phyloP scores from a whole-genome alignment of 2,329 filamentous ascomycete species.

The Colletotrichum sansevieriae region DNA sequence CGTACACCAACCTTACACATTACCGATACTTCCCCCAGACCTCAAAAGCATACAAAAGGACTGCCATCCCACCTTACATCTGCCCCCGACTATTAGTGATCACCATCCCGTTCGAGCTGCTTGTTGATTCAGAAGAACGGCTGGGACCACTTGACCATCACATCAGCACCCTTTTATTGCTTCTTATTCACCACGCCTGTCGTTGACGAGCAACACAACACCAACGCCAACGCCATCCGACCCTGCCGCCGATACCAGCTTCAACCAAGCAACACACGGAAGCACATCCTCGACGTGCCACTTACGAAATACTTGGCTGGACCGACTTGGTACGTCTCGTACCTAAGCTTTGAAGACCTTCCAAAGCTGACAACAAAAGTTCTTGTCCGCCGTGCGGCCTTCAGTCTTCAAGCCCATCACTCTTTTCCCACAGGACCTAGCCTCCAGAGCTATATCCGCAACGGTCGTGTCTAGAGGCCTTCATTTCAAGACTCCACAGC shows the following conservation, averaged over 20 bases:
- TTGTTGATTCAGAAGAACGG: slow-evolving; percentile 41
- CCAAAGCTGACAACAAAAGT: slow-evolving; percentile 29
- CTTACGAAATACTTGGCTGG: slow-evolving; percentile 27
- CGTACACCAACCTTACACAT: slow-evolving; percentile 34
- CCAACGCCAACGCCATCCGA: not conserved
- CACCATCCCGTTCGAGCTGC: slow-evolving; percentile 42
- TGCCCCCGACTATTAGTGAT: slow-evolving; percentile 27
- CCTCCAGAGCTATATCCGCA: slow-evolving; percentile 43
- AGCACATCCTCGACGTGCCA: slow-evolving; percentile 31
- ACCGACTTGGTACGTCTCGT: slow-evolving; percentile 30
- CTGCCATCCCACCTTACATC: slow-evolving; percentile 41
- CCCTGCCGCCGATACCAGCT: slow-evolving; percentile 17
- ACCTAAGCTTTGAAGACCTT: not conserved
- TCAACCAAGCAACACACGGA: slow-evolving; percentile 17
- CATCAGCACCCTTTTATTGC: slow-evolving; percentile 36
- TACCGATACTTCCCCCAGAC: slow-evolving; percentile 26
- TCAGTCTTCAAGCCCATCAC: slow-evolving; percentile 41
- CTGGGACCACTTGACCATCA: slow-evolving; percentile 40
- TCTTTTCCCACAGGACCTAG: slow-evolving; percentile 56
- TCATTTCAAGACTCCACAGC: slow-evolving; percentile 44
- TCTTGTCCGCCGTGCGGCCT: slow-evolving; percentile 43
- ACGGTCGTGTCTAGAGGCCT: slow-evolving; percentile 42
- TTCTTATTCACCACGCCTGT: slow-evolving; percentile 35
- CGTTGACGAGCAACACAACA: slow-evolving; percentile 37
- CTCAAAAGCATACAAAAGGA: slow-evolving; percentile 40